Evolutionary conservation across 2,329 filamentous ascomycete genomes (phyloP), one percentile per base, ranked within the genome.

Genomic region (Nemania diffusa): DNA sequence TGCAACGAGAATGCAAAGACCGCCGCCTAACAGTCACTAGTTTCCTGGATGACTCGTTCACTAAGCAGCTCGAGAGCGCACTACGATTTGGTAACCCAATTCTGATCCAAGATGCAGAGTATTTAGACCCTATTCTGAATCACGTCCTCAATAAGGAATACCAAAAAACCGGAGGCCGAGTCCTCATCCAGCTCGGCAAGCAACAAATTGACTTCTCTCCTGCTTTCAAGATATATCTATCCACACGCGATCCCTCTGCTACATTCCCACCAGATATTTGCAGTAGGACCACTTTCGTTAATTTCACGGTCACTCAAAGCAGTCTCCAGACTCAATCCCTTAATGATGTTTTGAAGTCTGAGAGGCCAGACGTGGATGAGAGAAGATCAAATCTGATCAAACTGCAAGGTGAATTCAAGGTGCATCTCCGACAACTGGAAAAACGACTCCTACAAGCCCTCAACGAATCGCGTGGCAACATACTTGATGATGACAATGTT

Each of bases 71-170:
- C 17, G 96, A 99, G 82, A 98, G 94, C 77, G 96, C 96, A 20
- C 85, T 99, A 69, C 93, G 96, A 77, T 99, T 99, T 81, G 96
- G 96, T 76, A 99, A 99, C 77, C 95, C 96, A 1, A 99, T 99
- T 72, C 88, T 99, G 68, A 99, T 99, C 67, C 96, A 99, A 80
- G 96, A 99, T 79, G 97, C 96, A 0, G 97, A 99, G 81, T 92
- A 99, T 78, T 84, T 99, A 64, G 96, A 99, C 77, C 97, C 97
- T 0, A 94, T 99, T 67, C 90, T 99, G 74, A 99, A 98, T 77
- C 96, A 99, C 75, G 95, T 99, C 63, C 89, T 99, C 80, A 99
- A 99, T 84, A 99, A 99, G 80, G 96, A 99, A 78, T 99, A 99
- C 80, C 97, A 99, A 81, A 97, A 94, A 83, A 99, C 97, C 29